Evolutionary conservation across 306 rosid genomes (phyloP), one percentile per base, ranked within the genome.

Genomic region (Elaeagnus macrophylla): DNA sequence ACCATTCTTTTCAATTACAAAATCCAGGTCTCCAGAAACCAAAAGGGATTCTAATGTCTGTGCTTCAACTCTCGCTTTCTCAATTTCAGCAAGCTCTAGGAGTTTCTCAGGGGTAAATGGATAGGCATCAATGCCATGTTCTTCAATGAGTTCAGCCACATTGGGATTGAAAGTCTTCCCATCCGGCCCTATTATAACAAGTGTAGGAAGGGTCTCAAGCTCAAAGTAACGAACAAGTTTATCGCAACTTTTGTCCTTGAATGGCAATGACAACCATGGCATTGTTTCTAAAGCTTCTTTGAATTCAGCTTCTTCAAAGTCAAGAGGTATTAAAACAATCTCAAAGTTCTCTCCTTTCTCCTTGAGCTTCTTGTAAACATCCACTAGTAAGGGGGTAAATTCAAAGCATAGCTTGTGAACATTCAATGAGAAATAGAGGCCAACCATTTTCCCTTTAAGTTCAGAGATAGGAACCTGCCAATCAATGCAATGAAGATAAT

Each of bases 241-340:
- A 9, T 72, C 62, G 6, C 60, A 58, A 18, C 10, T 65, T 51
- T 56, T 63, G 56, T 76, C 85, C 62, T 67, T 65, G 25, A 59
- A 76, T 1, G 85, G 85, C 68, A 79, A 67, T 6, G 85, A 59
- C 56, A 72, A 59, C 79, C 85, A 79, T 8, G 85, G 81, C 51
- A 59, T 65, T 11, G 60, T 43, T 39, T 62, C 56, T 7, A 66
- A 35, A 7, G 48, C 76, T 59, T 66, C 9, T 51, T 79, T 62
- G 48, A 39, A 76, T 1, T 62, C 18, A 17, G 69, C 76, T 7
- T 79, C 77, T 54, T 72, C 72, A 39, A 7, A 0, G 65, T 76
- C 77, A 5, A 79, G 51, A 49, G 85, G 17, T 59, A 79, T 60
- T 48, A 72, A 61, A 59, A 79, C 79, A 52, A 79, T 41, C 73